phyloP scores from a whole-genome alignment of 768 basidiomycete genomes.

The Pisolithus microcarpus region DNA sequence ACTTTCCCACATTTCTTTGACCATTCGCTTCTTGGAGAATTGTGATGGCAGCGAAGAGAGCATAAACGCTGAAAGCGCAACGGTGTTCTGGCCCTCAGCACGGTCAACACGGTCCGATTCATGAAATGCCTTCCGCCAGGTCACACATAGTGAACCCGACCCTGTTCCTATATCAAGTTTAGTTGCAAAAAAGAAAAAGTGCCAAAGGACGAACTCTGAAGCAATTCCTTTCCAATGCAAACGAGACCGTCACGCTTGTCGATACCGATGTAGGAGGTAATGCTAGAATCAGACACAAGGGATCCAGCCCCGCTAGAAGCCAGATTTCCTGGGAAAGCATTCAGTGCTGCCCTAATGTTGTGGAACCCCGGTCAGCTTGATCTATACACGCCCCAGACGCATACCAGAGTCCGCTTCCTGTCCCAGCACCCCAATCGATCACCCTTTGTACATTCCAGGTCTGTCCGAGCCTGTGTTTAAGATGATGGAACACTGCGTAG shows the following conservation, averaged over 20 bases:
- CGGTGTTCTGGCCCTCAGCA: conserved; percentile 39
- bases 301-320: conserved; percentile 24
- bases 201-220: conserved; percentile 38
- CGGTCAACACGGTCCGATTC: conserved; percentile 38
- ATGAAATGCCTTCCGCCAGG: conserved; percentile 54
- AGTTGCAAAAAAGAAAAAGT: conserved; percentile 3
- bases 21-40: conserved; percentile 53
- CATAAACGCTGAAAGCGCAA: conserved; percentile 83
- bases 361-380: conserved; percentile 8
- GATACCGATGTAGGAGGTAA: conserved; percentile 63
- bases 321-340: conserved; percentile 49
- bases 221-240: conserved; percentile 56
- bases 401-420: conserved; percentile 81
- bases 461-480: conserved; percentile 55
- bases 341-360: conserved; percentile 52
- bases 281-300: conserved; percentile 39
- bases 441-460: conserved; percentile 55
- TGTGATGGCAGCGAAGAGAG: conserved; percentile 65
- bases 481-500: conserved; percentile 61
- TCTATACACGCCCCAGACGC: conserved; percentile 10
- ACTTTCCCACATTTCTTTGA: conserved; percentile 88
- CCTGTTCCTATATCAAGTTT: conserved; percentile 37
- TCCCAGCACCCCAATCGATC: conserved; percentile 80
- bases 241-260: conserved; percentile 72
- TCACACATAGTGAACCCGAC: conserved; percentile 35